Conservation (phyloP, 257 asterid species). For the Solanum boliviense region DNA sequence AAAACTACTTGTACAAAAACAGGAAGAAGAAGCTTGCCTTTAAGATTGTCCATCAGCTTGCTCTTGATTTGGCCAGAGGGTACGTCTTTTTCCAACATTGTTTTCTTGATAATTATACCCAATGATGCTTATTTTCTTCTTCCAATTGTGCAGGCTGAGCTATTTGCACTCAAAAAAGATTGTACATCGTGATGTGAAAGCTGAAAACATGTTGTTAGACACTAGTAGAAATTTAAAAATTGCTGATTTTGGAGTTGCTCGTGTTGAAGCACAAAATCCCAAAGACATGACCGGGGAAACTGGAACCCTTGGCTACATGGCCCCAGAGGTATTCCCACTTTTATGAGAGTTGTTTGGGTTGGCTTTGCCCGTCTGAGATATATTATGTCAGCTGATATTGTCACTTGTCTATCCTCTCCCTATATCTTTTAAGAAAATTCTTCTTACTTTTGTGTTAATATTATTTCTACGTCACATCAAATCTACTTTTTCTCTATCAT, state of each 20-base stretch:
- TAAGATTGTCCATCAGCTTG: constrained; percentile 72
- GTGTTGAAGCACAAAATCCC: constrained; percentile 94
- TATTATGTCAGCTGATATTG: neutral
- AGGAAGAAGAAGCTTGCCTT: constrained; percentile 80
- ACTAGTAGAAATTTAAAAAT: constrained; percentile 48
- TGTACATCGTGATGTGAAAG: constrained; percentile 93
- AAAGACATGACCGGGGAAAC: constrained; percentile 98
- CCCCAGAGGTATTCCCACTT: constrained; percentile 64
- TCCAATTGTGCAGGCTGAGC: constrained; percentile 48
- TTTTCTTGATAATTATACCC: neutral
- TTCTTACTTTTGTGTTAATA: neutral
- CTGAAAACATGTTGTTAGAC: constrained; percentile 87
- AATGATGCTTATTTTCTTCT: neutral
- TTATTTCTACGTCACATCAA: neutral
- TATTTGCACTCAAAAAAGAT: constrained; percentile 83
- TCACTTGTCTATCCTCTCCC: neutral
- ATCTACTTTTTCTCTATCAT: neutral
- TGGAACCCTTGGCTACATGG: constrained; percentile 97
- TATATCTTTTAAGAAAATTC: neutral
- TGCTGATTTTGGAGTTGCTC: constrained; percentile 96
- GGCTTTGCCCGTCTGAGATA: neutral
- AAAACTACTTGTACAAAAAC: constrained; percentile 59
- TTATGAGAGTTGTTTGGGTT: neutral
- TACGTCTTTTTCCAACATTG: constrained; percentile 9
- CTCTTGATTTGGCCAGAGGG: constrained; percentile 88